Percentiles rank a stretch among this genome's conserved stretches.
These are phyloP conservation scores for Plantago major DNA, from an alignment of 257 asterid species.

Conservation along the genomic window DNA sequence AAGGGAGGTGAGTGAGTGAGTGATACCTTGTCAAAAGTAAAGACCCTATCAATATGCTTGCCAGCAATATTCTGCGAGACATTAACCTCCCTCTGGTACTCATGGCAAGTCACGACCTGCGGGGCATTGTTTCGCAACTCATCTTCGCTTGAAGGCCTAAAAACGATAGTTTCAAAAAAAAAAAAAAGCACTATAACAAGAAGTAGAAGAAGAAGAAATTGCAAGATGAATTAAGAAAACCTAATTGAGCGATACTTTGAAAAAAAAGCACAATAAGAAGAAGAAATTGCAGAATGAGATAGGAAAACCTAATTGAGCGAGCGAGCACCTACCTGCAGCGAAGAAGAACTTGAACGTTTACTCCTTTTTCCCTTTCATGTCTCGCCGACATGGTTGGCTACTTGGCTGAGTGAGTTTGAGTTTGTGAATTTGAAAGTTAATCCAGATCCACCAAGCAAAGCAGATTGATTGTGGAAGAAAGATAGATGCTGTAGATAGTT, in stretches of 20 bases:
- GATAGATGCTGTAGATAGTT: too few relatives aligned
- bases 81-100: slow-evolving; percentile 68
- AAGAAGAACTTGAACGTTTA: slow-evolving; percentile 91
- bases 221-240: background rate
- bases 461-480: too few relatives aligned
- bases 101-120: slow-evolving; percentile 82
- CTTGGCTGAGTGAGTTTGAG: background rate
- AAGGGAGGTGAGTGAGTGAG: too few relatives aligned
- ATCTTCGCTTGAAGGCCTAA: slow-evolving; percentile 85
- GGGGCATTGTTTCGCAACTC: slow-evolving; percentile 87
- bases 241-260: slow-evolving; percentile 11
- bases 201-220: background rate
- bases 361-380: slow-evolving; percentile 78
- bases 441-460: too few relatives aligned
- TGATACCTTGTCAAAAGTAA: slow-evolving; percentile 82
- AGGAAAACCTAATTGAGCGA: slow-evolving; percentile 13
- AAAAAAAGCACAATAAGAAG: background rate
- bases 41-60: slow-evolving; percentile 78
- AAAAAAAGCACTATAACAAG: background rate
- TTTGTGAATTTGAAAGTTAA: background rate
- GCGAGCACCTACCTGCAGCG: slow-evolving; percentile 68
- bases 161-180: background rate
- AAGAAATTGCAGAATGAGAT: background rate
- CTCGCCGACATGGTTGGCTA: slow-evolving; percentile 54
- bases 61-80: slow-evolving; percentile 88